Evolutionary conservation across 2,329 filamentous ascomycete genomes (phyloP).

Genomic region (Immersiporthe knoxdaviesiana): DNA sequence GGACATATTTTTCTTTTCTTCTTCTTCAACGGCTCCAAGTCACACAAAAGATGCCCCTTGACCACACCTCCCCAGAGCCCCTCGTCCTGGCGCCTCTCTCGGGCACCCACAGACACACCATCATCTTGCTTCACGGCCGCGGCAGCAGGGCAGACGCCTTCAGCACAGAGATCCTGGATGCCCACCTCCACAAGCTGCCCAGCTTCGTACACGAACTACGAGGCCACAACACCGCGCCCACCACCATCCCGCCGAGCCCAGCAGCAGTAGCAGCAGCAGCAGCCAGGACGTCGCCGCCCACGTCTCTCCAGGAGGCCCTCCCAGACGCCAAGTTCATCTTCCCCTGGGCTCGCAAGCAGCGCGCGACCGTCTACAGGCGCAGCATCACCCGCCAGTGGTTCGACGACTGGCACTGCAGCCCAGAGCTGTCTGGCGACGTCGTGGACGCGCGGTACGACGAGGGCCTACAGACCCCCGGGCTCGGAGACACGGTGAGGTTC

Average conservation of each 20-base stretch:
- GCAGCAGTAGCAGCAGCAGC: background rate
- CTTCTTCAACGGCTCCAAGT: background rate
- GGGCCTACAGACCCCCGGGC: constrained; percentile 43
- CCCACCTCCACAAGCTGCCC: constrained; percentile 25
- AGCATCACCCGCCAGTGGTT: constrained; percentile 51
- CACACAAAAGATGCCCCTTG: constrained; percentile 16
- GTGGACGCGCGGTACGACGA: constrained; percentile 28
- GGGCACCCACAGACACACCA: constrained; percentile 44
- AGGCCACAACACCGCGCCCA: too few relatives aligned
- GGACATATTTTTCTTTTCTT: too few relatives aligned
- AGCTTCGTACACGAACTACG: background rate
- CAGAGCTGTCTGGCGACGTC: constrained; percentile 22
- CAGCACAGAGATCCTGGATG: constrained; percentile 42
- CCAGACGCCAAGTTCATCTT: constrained; percentile 54
- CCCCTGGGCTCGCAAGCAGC: constrained; percentile 49
- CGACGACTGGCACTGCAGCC: constrained; percentile 44
- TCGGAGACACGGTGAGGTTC: constrained; percentile 47
- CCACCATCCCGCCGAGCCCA: background rate
- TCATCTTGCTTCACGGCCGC: constrained; percentile 55
- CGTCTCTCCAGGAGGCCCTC: constrained; percentile 40
- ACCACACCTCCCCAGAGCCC: constrained; percentile 18
- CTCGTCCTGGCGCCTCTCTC: constrained; percentile 32
- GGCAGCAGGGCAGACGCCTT: constrained; percentile 49
- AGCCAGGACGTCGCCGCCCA: background rate
- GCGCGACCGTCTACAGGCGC: constrained; percentile 45